Percentiles rank a stretch among this genome's conserved stretches.
Evolutionary conservation across 805 yeast species (phyloP).

Genomic region (Candida rishiriensis): DNA sequence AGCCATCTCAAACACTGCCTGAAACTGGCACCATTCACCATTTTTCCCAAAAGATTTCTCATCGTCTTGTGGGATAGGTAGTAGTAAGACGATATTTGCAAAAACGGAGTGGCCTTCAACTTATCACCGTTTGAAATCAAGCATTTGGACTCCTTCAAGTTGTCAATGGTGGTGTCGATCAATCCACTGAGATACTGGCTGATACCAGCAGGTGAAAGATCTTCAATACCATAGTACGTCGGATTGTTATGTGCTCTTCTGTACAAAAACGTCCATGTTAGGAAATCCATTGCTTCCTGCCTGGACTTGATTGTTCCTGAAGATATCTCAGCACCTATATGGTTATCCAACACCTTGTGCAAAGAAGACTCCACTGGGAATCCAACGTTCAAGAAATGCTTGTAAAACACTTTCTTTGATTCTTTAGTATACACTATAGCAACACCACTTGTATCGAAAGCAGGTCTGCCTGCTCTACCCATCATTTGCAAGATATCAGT

Average conservation of each 20-base stretch:
- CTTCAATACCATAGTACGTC: conserved; percentile 70
- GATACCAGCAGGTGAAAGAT: conserved; percentile 50
- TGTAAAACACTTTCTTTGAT: conserved; percentile 68
- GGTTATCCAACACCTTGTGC: conserved; percentile 73
- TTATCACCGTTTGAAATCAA: conserved; percentile 47
- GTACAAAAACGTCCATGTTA: conserved; percentile 73
- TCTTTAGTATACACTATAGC: conserved; percentile 76
- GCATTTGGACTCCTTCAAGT: conserved; percentile 71
- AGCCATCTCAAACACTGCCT: conserved; percentile 60
- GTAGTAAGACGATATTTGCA: conserved; percentile 84
- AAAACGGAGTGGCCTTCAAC: conserved; percentile 67
- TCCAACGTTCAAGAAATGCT: conserved; percentile 72
- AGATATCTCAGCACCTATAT: conserved; percentile 76
- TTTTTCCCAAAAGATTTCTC: conserved; percentile 56
- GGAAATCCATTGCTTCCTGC: conserved; percentile 69
- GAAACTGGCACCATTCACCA: conserved; percentile 42
- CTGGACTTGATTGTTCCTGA: conserved; percentile 60
- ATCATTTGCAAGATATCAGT: conserved; percentile 81
- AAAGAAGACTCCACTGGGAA: conserved; percentile 80
- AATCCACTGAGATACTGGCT: conserved; percentile 55
- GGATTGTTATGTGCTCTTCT: conserved; percentile 76
- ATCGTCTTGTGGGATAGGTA: conserved; percentile 89
- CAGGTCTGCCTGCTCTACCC: conserved; percentile 85
- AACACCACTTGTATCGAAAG: conserved; percentile 72
- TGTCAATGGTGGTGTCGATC: conserved; percentile 64